These are phyloP conservation scores for Nemania sp. DNA, from an alignment of 2,329 filamentous ascomycete genomes.

Conservation along the genomic window DNA sequence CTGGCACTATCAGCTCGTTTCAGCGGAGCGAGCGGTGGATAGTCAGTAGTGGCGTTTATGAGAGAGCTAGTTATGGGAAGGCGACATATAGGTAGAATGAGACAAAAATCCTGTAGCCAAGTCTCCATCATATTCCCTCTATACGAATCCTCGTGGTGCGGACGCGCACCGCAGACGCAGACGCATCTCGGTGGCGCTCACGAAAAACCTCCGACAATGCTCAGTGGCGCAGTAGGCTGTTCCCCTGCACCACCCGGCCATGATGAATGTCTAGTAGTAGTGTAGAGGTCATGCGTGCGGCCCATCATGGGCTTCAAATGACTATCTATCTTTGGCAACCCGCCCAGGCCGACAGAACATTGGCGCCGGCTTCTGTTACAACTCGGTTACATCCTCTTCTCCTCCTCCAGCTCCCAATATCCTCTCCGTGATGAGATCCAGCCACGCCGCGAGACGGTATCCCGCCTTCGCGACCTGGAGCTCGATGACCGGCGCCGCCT, in stretches of 20 bases:
- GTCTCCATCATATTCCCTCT: background rate
- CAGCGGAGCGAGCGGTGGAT: too few relatives aligned
- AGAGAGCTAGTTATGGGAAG: background rate
- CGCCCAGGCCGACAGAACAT: background rate
- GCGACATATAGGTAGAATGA: background rate
- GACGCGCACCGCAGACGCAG: background rate
- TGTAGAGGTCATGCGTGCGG: background rate
- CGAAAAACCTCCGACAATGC: slow-evolving; percentile 5
- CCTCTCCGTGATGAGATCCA: slow-evolving; percentile 62
- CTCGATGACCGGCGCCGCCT: slow-evolving; percentile 67
- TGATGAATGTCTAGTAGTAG: background rate
- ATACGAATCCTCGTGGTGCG: slow-evolving; percentile 1
- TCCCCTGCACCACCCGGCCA: background rate
- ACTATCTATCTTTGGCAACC: background rate
- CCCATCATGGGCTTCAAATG: background rate
- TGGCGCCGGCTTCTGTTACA: slow-evolving; percentile 34
- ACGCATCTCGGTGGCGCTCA: background rate
- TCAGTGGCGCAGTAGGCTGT: background rate
- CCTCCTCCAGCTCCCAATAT: slow-evolving; percentile 32
- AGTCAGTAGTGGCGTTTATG: background rate
- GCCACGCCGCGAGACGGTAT: slow-evolving; percentile 69
- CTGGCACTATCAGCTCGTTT: slow-evolving; percentile 2
- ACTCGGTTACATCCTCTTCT: slow-evolving; percentile 35
- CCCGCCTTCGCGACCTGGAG: slow-evolving; percentile 70
- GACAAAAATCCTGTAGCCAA: background rate